Percentiles rank a stretch among this genome's conserved stretches.
phyloP scores from a whole-genome alignment of 805 yeast species.

The Kluyveromyces aestuarii region DNA sequence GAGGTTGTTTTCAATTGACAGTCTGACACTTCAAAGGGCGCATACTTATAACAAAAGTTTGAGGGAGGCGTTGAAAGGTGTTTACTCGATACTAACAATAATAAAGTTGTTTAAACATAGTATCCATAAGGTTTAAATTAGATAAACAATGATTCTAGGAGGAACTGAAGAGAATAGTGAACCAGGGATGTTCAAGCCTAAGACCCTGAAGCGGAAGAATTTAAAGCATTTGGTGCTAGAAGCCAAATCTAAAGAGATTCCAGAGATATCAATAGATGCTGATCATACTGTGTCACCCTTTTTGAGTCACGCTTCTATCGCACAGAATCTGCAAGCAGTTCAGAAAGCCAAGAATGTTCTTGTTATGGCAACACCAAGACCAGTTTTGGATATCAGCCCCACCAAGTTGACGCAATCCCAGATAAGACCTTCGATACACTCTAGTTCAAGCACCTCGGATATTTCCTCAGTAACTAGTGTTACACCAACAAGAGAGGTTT shows the following conservation, averaged over 20 bases:
- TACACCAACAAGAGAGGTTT: not conserved
- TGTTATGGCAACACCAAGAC: not conserved
- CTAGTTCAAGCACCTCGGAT: slow-evolving; percentile 8
- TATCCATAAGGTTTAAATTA: not conserved
- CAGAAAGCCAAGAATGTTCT: not conserved
- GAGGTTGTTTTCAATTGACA: no score
- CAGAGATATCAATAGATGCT: slow-evolving; percentile 1
- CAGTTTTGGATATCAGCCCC: not conserved
- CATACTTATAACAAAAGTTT: no score
- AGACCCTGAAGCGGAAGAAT: slow-evolving; percentile 48
- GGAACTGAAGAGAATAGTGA: not conserved
- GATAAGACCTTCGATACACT: not conserved
- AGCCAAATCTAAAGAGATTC: slow-evolving; percentile 7
- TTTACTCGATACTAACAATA: no score
- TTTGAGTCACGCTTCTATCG: not conserved
- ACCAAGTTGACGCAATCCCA: not conserved
- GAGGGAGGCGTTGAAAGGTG: no score
- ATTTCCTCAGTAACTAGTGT: slow-evolving; percentile 5
- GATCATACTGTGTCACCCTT: not conserved
- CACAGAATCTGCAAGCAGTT: not conserved
- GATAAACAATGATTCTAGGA: not conserved
- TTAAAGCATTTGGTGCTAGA: slow-evolving; percentile 45
- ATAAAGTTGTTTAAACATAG: not conserved
- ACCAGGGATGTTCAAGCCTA: slow-evolving; percentile 27
- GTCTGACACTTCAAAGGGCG: no score